Evolutionary conservation across 768 basidiomycete species (phyloP).

Genomic region (Sporobolomyces phaffii): DNA sequence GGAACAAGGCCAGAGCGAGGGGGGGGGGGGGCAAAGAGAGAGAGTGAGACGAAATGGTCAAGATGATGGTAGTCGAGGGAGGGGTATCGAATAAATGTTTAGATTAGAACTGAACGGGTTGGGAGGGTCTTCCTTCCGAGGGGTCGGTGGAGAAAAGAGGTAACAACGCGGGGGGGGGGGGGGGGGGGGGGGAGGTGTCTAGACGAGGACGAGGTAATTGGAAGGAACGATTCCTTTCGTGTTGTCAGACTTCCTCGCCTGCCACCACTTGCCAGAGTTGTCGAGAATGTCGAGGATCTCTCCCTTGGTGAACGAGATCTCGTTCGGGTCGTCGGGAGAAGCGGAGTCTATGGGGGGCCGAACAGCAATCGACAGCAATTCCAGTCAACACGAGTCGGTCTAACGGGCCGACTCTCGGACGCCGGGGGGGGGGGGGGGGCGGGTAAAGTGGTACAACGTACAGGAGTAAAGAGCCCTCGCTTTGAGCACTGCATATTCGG

Average conservation of each 20-base stretch:
- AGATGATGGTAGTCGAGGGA: too few species aligned
- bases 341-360: slow-evolving; percentile 78
- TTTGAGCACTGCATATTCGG: slow-evolving; percentile 56
- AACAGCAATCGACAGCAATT: not conserved
- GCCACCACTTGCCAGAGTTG: slow-evolving; percentile 80
- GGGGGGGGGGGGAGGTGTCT: not conserved
- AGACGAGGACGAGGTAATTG: slow-evolving; percentile 32
- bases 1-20: too few species aligned
- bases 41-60: too few species aligned
- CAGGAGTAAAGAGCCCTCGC: slow-evolving; percentile 88
- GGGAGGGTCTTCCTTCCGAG: too few species aligned
- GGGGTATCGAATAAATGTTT: not conserved
- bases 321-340: slow-evolving; percentile 90
- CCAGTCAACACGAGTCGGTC: not conserved
- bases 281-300: slow-evolving; percentile 88
- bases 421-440: too few species aligned
- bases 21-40: too few species aligned
- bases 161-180: not conserved
- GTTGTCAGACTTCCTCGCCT: slow-evolving; percentile 72
- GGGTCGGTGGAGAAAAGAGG: not conserved
- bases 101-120: too few species aligned
- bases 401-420: too few species aligned
- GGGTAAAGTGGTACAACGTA: slow-evolving; percentile 50
- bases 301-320: slow-evolving; percentile 87
- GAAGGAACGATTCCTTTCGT: slow-evolving; percentile 41